A percentile compares a stretch with the other conserved stretches of the same genome.
Conservation (phyloP, 208 protist genomes). For the Leptomonas seymouri region DNA sequence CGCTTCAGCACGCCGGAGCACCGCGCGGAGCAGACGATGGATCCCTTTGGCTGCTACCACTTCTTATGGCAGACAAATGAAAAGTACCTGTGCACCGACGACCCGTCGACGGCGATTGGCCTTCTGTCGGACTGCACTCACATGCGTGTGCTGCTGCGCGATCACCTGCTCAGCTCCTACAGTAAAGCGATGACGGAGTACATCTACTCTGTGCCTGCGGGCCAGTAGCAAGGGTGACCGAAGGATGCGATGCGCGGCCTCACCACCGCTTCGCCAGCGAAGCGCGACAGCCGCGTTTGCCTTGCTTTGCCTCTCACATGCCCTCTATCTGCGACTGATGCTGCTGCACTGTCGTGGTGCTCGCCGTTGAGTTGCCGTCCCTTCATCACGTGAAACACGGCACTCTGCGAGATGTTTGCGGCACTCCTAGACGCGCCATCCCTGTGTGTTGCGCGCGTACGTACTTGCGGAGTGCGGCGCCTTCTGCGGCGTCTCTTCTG, state of each 20-base stretch:
- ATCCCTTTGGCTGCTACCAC: slow-evolving; percentile 44
- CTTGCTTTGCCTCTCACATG: too few relatives aligned
- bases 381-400: too few relatives aligned
- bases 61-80: slow-evolving; percentile 34
- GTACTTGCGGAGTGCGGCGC: too few relatives aligned
- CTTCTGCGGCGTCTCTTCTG: too few relatives aligned
- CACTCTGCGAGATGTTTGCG: too few relatives aligned
- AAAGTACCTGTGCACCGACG: slow-evolving; percentile 34
- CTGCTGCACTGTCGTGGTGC: background rate
- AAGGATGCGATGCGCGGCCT: background rate
- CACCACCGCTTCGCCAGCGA: background rate
- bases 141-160: slow-evolving; percentile 38
- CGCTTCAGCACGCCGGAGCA: slow-evolving; percentile 25
- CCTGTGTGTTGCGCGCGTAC: too few relatives aligned
- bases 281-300: too few relatives aligned
- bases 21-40: slow-evolving; percentile 29
- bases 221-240: background rate
- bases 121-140: slow-evolving; percentile 33
- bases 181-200: slow-evolving; percentile 36
- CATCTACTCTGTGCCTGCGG: slow-evolving; percentile 24
- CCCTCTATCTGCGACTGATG: too few relatives aligned
- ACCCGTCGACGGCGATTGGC: slow-evolving; percentile 27
- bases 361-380: too few relatives aligned
- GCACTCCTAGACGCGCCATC: too few relatives aligned
- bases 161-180: slow-evolving; percentile 45